phyloP scores from a whole-genome alignment of 2,329 filamentous ascomycete genomes.

The Fusarium paranaense region DNA sequence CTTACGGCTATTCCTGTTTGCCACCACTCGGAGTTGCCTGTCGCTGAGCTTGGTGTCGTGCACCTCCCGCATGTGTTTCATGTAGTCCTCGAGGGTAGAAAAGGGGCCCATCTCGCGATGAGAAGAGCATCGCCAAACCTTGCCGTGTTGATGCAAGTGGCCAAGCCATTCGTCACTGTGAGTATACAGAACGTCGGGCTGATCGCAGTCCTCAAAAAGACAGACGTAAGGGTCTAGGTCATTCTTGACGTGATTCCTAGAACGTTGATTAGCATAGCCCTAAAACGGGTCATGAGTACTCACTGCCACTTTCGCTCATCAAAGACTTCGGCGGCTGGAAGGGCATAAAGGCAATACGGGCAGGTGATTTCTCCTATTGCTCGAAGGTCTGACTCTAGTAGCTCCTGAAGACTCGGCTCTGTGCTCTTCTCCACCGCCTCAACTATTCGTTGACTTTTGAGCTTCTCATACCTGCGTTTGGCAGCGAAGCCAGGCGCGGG shows the following conservation, averaged over 20 bases:
- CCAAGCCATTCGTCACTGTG: constrained; percentile 17
- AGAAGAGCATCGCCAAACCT: constrained; percentile 5
- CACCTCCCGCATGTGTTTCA: constrained; percentile 4
- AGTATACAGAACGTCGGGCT: constrained; percentile 6
- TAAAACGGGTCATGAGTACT: not conserved
- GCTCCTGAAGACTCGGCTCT: constrained; percentile 3
- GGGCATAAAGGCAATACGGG: constrained; percentile 22
- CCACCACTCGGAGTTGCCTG: constrained; percentile 3
- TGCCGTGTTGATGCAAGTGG: constrained; percentile 16
- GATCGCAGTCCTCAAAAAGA: constrained; percentile 26
- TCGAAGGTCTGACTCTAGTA: not conserved
- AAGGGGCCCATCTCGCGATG: not conserved
- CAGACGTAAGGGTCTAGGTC: constrained; percentile 38
- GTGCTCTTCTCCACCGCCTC: not conserved
- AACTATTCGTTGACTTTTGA: not conserved
- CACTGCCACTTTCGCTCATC: constrained; percentile 29
- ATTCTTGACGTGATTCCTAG: constrained; percentile 20
- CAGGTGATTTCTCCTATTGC: constrained; percentile 19
- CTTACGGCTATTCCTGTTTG: constrained; percentile 6
- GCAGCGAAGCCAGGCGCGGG: constrained; percentile 1
- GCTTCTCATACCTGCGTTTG: not conserved
- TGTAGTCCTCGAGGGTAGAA: not conserved
- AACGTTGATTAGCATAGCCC: not conserved
- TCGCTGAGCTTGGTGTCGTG: constrained; percentile 8
- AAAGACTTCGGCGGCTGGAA: constrained; percentile 2